Evolutionary conservation across 2,329 filamentous ascomycete genomes (phyloP).

Genomic region (Exophiala lecanii-corni): DNA sequence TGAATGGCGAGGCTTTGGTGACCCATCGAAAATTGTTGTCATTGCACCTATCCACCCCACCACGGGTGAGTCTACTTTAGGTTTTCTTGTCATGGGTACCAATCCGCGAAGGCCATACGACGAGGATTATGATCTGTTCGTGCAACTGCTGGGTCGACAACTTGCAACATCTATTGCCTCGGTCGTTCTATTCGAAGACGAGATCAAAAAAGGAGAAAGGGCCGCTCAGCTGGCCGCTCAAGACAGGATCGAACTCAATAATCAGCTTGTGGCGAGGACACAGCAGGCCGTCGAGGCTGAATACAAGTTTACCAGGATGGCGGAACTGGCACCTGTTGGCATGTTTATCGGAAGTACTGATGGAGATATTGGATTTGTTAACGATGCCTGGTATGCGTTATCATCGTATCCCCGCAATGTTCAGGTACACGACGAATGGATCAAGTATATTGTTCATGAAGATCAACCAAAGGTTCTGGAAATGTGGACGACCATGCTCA

Average conservation of each 20-base stretch:
- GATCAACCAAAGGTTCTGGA: constrained; percentile 43
- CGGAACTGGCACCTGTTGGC: constrained; percentile 76
- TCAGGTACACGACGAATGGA: constrained; percentile 37
- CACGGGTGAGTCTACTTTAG: constrained; percentile 66
- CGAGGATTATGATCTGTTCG: constrained; percentile 72
- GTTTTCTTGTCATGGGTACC: constrained; percentile 72
- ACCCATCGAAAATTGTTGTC: constrained; percentile 65
- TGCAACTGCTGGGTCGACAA: constrained; percentile 69
- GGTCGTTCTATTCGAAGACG: constrained; percentile 77
- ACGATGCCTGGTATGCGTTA: constrained; percentile 66
- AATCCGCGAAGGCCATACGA: constrained; percentile 77
- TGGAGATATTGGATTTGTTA: constrained; percentile 72
- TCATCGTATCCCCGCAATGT: constrained; percentile 25
- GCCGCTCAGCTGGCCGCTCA: constrained; percentile 70
- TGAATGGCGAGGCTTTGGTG: constrained; percentile 65
- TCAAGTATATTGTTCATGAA: constrained; percentile 48
- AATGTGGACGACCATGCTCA: constrained; percentile 18
- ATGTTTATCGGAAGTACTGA: constrained; percentile 75
- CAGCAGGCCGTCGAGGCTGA: constrained; percentile 59
- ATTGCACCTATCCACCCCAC: constrained; percentile 76
- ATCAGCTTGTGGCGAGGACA: constrained; percentile 63
- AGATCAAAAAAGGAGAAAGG: constrained; percentile 68
- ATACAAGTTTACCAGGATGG: constrained; percentile 76
- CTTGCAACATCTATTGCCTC: constrained; percentile 75
- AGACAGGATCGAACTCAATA: constrained; percentile 71